A percentile compares a stretch with the other conserved stretches of the same genome.
phyloP scores from a whole-genome alignment of 805 yeast genomes.

The Cyberlindnera suaveolens region DNA sequence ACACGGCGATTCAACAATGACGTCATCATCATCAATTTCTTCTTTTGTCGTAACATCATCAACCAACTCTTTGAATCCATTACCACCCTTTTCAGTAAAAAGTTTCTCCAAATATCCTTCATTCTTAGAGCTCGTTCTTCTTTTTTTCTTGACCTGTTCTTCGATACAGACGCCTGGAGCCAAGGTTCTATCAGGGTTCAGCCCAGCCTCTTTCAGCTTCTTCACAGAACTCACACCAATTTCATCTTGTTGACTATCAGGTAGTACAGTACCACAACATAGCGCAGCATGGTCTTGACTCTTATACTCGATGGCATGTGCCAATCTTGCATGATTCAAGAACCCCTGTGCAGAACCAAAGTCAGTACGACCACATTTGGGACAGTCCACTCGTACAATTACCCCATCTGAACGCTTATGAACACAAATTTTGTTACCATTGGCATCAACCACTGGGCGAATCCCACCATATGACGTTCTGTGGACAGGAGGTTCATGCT shows the following conservation, averaged over 20 bases:
- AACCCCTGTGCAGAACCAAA: constrained; percentile 80
- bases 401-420: constrained; percentile 67
- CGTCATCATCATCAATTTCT: constrained; percentile 11
- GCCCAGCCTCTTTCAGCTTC: constrained; percentile 28
- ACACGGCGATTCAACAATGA: constrained; percentile 2
- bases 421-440: constrained; percentile 40
- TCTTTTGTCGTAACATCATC: constrained; percentile 20
- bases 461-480: constrained; percentile 35
- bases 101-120: constrained; percentile 14
- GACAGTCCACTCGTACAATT: constrained; percentile 61
- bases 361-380: constrained; percentile 58
- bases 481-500: constrained; percentile 26
- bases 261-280: constrained; percentile 52
- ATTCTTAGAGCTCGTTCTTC: constrained; percentile 8
- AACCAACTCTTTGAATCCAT: constrained; percentile 16
- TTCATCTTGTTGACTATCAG: constrained; percentile 50
- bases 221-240: constrained; percentile 37
- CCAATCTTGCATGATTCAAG: constrained; percentile 67
- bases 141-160: constrained; percentile 15
- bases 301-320: constrained; percentile 64
- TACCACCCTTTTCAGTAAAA: constrained; percentile 4
- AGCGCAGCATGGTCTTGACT: constrained; percentile 73
- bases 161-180: constrained; percentile 17
- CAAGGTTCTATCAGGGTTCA: constrained; percentile 39
- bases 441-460: constrained; percentile 41